Conservation (phyloP, 2,329 filamentous ascomycete species). For the Colletotrichum chrysophilum region DNA sequence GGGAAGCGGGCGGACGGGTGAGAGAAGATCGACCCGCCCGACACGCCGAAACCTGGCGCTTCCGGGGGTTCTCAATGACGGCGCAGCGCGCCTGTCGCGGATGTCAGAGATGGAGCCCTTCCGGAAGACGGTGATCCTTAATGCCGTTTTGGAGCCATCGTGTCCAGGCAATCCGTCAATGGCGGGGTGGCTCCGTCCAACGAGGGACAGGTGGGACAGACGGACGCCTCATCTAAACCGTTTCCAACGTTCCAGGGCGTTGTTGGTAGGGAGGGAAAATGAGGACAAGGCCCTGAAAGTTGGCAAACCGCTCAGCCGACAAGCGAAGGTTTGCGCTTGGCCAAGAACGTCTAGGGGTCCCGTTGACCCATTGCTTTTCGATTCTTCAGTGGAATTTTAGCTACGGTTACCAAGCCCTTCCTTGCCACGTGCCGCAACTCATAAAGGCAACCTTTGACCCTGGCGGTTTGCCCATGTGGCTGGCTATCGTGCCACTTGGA, state of each 20-base stretch:
- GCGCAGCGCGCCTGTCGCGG: background rate
- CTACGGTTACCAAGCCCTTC: conserved; percentile 5
- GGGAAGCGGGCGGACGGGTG: background rate
- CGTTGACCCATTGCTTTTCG: background rate
- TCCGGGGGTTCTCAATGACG: background rate
- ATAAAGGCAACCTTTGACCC: background rate
- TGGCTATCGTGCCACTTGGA: background rate
- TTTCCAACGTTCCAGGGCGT: background rate
- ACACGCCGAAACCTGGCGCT: background rate
- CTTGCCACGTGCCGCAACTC: conserved; percentile 13
- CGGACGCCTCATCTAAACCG: background rate
- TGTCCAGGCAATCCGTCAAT: background rate
- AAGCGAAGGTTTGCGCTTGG: background rate
- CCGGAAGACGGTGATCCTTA: background rate
- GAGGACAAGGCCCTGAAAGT: background rate
- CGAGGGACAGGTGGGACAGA: background rate
- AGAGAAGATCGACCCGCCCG: background rate
- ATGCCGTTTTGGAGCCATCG: background rate
- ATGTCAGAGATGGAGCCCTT: background rate
- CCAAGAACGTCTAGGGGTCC: background rate
- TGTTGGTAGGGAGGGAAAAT: background rate
- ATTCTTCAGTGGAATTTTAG: conserved; percentile 8
- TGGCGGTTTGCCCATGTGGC: background rate
- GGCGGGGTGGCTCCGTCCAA: background rate
- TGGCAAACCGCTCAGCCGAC: background rate